phyloP scores from a whole-genome alignment of 352 stramenopile genomes.

The Phytophthora pinifolia region DNA sequence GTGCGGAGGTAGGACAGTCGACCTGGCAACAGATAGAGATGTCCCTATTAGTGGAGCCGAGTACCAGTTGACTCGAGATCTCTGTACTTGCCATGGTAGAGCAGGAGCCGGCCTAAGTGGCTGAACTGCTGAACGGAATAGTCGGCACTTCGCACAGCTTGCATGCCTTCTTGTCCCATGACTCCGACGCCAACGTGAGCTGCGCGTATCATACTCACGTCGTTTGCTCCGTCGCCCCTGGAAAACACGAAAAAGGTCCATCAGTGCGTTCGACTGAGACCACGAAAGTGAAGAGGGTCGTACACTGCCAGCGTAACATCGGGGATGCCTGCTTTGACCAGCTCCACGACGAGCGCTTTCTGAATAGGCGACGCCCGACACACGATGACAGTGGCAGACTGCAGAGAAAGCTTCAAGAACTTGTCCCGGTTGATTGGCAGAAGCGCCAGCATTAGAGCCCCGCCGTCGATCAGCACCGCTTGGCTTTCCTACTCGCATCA shows the following conservation, averaged over 20 bases:
- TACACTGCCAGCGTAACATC: slow-evolving; percentile 94
- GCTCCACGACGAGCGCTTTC: slow-evolving; percentile 92
- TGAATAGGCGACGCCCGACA: slow-evolving; percentile 89
- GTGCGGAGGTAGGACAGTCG: slow-evolving; percentile 97
- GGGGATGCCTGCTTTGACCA: slow-evolving; percentile 86
- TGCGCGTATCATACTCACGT: slow-evolving; percentile 99
- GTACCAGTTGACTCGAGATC: no score
- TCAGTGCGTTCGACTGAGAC: not conserved
- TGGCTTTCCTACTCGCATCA: slow-evolving; percentile 45
- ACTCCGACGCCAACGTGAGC: slow-evolving; percentile 99
- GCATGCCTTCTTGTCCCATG: slow-evolving; percentile 95
- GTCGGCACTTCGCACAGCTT: slow-evolving; percentile 78
- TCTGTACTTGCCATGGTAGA: slow-evolving; percentile 58
- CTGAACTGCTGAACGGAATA: slow-evolving; percentile 86
- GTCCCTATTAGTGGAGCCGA: not conserved
- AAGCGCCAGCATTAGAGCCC: slow-evolving; percentile 59
- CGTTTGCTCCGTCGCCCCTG: slow-evolving; percentile 98
- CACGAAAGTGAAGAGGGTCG: slow-evolving; percentile 8
- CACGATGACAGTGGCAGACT: slow-evolving; percentile 85
- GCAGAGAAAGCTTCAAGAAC: slow-evolving; percentile 70
- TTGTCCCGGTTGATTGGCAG: slow-evolving; percentile 51
- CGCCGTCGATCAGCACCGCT: slow-evolving; percentile 70
- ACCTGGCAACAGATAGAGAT: slow-evolving; percentile 38
- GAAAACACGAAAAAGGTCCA: not conserved
- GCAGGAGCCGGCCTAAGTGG: slow-evolving; percentile 66